Base-by-base conservation (phyloP, 2,329 filamentous ascomycete species). In the Colletotrichum sojae region DNA sequence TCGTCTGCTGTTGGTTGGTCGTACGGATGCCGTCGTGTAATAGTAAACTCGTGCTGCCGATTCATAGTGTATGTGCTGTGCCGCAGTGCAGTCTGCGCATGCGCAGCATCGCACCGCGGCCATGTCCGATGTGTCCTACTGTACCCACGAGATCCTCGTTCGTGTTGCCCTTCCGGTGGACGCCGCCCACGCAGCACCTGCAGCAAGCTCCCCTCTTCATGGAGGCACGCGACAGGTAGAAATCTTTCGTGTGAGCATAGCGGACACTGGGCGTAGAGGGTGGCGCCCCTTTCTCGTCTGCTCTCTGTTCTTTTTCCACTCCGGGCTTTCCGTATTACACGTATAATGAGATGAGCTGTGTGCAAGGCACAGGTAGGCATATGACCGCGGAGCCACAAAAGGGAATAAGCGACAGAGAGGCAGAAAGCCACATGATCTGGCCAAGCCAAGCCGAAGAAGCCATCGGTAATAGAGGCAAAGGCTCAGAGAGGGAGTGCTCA, bases 1-100 rank as follows among this genome's bases (percentile, higher is more conserved):
- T 18, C 25, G 31, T 62, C 36, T 53, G 31, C 22, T 53, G 49
- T 54, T 54, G 59, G 49, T 54, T 62, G 58, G 49, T 25, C 22
- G 22, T 25, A 25, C 22, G 22, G 22, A 25, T 25, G 5, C 22
- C 22, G 22, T 25, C 22, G 2, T 25, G 22, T 25, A 3, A 4
- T 4, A 25, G 22, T 4, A 25, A 4, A 25, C 3, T 25, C 22
- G 43, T 15, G 43, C 31, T 36, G 31, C 31, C 8, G 31, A 36
- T 36, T 36, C 31, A 8, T 36, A 10, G n/a, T n/a, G n/a, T n/a
- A n/a, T n/a, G n/a, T n/a, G n/a, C n/a, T 10, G 31, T 36, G 31
- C 2, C 31, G 31, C 31, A 36, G 8, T 36, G 31, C 22, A 25
- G 22, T 25, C 22, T 25, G 22, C 22, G 22, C 22, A 25, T 25